A percentile compares a stretch with the other conserved stretches of the same genome.
Evolutionary conservation across 345 rosid species (phyloP).

Genomic region (Populus pruinosa): DNA sequence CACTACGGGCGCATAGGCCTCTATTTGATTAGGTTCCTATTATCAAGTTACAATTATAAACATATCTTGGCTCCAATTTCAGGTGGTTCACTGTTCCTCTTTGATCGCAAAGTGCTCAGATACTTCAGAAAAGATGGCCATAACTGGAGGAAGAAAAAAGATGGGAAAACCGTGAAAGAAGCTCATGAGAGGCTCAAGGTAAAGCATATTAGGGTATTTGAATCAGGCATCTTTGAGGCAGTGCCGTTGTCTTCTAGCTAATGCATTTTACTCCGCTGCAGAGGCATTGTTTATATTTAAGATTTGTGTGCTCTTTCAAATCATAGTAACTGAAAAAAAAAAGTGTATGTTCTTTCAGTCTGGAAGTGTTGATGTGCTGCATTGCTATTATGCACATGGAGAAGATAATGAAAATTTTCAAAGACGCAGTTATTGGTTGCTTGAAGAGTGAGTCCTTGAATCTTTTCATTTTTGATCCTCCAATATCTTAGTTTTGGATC

Average conservation of each 20-base stretch:
- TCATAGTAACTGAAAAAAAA: neutral
- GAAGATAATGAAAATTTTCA: slow-evolving; percentile 84
- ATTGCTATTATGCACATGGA: slow-evolving; percentile 97
- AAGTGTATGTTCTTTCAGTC: slow-evolving; percentile 42
- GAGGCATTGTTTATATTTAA: slow-evolving; percentile 1
- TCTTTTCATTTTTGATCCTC: slow-evolving; percentile 10
- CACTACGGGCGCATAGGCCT: neutral
- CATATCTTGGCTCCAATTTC: slow-evolving; percentile 23
- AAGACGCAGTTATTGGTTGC: slow-evolving; percentile 97
- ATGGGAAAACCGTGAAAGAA: slow-evolving; percentile 91
- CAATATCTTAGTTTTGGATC: neutral
- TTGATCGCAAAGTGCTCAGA: slow-evolving; percentile 80
- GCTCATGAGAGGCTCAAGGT: slow-evolving; percentile 97
- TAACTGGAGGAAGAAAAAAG: slow-evolving; percentile 92
- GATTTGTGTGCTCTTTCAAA: neutral
- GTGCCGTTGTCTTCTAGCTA: neutral
- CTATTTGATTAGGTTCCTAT: neutral
- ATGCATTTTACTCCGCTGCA: neutral
- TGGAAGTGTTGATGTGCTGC: slow-evolving; percentile 88
- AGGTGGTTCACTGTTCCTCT: slow-evolving; percentile 89
- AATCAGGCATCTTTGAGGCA: neutral
- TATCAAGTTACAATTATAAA: neutral
- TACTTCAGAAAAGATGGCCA: slow-evolving; percentile 96
- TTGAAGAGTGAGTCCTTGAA: slow-evolving; percentile 79
- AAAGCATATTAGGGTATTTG: slow-evolving; percentile 13